Conservation (phyloP, 495 filamentous ascomycete genomes). For the Aspergillus indologenus region DNA sequence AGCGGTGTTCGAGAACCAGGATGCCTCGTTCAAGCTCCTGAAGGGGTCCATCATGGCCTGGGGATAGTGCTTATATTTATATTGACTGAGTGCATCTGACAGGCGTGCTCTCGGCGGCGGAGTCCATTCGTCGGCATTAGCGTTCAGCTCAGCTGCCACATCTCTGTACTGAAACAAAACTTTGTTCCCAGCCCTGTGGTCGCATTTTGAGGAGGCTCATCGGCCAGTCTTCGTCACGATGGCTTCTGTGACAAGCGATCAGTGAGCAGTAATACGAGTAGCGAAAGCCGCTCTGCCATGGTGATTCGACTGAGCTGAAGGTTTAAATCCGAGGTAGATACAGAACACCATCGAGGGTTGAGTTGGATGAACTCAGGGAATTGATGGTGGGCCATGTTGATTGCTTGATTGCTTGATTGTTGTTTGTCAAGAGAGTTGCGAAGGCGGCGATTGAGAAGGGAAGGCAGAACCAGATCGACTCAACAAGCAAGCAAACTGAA, state of each 20-base stretch:
- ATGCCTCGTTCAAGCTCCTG: not conserved
- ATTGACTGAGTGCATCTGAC: not conserved
- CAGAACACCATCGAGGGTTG: not conserved
- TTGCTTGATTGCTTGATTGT: too few species aligned
- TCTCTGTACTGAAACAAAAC: not conserved
- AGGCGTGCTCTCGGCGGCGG: not conserved
- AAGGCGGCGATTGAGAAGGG: too few species aligned
- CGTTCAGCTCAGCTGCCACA: not conserved
- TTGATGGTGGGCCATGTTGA: too few species aligned
- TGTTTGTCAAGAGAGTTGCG: too few species aligned
- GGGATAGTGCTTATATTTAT: not conserved
- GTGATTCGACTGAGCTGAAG: not conserved
- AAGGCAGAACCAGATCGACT: too few species aligned
- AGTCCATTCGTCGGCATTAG: not conserved
- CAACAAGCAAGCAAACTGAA: too few species aligned
- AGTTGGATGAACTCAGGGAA: not conserved
- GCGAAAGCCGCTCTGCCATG: not conserved
- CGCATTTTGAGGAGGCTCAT: not conserved
- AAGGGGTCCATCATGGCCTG: not conserved
- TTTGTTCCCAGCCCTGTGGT: not conserved
- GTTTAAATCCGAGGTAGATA: not conserved
- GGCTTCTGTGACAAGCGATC: not conserved
- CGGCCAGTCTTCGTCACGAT: not conserved
- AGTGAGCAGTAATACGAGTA: not conserved
- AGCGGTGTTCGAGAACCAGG: too few species aligned